Evolutionary conservation across 179 eudicot genomes (phyloP).

Genomic region (Beta lomatogona): DNA sequence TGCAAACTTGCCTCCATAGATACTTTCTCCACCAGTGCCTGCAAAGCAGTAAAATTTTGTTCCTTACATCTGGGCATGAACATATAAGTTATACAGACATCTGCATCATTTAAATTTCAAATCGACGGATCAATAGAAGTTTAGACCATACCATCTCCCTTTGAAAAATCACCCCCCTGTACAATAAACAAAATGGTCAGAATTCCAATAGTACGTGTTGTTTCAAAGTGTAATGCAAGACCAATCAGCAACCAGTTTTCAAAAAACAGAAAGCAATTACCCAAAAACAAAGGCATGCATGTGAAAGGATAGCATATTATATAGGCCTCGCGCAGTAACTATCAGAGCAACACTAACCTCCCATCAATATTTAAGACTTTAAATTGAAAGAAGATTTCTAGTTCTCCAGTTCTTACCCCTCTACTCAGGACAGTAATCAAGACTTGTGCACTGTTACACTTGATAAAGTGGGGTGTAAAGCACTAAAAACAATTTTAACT

Average conservation of each 20-base stretch:
- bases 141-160: constrained; percentile 83
- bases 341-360: neutral
- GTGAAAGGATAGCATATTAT: neutral
- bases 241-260: neutral
- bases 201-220: neutral
- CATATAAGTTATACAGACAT: constrained; percentile 45
- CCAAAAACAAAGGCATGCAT: neutral
- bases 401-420: neutral
- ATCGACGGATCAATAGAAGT: constrained; percentile 27
- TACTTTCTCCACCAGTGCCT: constrained; percentile 99
- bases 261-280: neutral
- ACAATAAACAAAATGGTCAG: constrained; percentile 29
- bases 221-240: constrained; percentile 5
- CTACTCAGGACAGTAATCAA: neutral
- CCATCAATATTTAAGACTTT: neutral
- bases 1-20: constrained; percentile 92
- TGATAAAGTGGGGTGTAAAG: neutral
- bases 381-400: neutral
- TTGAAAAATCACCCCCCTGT: constrained; percentile 98
- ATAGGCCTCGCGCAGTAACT: constrained; percentile 7
- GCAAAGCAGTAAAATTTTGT: constrained; percentile 69
- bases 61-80: constrained; percentile 54
- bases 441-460: neutral
- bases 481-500: neutral
- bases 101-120: constrained; percentile 30